Evolutionary conservation across 192 early-diverging fungal genomes (phyloP).

Genomic region (Endogone sp.): DNA sequence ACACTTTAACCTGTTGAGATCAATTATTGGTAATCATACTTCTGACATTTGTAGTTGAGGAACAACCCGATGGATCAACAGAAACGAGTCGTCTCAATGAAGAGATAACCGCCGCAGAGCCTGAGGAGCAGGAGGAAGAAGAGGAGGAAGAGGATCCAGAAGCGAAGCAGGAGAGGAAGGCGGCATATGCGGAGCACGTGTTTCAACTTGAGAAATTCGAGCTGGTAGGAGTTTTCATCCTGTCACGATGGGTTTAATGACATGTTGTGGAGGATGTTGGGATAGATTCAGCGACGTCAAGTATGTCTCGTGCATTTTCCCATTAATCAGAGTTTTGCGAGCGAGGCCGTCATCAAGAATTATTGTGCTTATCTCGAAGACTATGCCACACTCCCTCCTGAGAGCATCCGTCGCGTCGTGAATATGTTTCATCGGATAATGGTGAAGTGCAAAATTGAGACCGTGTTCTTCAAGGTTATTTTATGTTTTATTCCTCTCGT

Average conservation of each 20-base stretch:
- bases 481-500: not conserved
- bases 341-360: constrained; percentile 42
- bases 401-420: constrained; percentile 49
- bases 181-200: constrained; percentile 40
- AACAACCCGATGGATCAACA: not conserved
- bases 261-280: too few species aligned
- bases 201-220: constrained; percentile 48
- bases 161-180: constrained; percentile 25
- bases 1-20: too few species aligned
- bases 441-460: constrained; percentile 47
- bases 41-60: not conserved
- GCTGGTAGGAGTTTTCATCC: constrained; percentile 24
- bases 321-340: constrained; percentile 49
- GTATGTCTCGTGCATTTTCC: not conserved
- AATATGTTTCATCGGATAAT: constrained; percentile 65
- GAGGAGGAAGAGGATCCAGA: constrained; percentile 10
- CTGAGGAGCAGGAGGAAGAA: constrained; percentile 9
- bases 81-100: not conserved
- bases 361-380: constrained; percentile 54
- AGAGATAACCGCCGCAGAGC: not conserved
- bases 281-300: too few species aligned
- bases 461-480: constrained; percentile 54
- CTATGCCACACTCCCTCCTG: constrained; percentile 43
- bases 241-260: too few species aligned
- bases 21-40: too few species aligned